Percentiles rank a stretch among this genome's conserved stretches.
Evolutionary conservation across 1,284 basidiomycete species (phyloP).

Genomic region (Hypsizygus ulmarius): DNA sequence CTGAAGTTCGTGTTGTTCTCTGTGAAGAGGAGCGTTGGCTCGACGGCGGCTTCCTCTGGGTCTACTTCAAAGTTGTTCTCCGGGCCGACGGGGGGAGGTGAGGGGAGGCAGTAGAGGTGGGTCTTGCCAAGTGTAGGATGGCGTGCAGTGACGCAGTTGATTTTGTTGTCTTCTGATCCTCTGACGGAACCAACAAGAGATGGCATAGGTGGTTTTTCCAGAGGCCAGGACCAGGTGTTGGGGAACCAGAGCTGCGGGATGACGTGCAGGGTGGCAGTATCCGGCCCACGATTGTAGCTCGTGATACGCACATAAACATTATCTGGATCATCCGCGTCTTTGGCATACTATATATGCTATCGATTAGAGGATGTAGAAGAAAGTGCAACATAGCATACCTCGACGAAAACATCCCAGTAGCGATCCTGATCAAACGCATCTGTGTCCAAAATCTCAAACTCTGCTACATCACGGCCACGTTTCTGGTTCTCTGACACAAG

Average conservation of each 20-base stretch:
- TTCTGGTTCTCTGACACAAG: conserved; percentile 84
- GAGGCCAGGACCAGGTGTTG: conserved; percentile 96
- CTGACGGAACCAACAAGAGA: conserved; percentile 55
- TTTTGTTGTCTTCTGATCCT: conserved; percentile 41
- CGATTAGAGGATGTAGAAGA: conserved; percentile 14
- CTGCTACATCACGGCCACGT: conserved; percentile 81
- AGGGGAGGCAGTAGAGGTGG: conserved; percentile 88
- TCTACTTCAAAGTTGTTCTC: conserved; percentile 58
- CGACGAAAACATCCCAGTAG: conserved; percentile 98
- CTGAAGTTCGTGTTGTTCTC: conserved; percentile 97
- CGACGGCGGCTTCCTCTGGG: conserved; percentile 63
- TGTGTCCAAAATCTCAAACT: conserved; percentile 94
- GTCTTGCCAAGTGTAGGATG: conserved; percentile 76
- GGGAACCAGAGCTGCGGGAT: conserved; percentile 96
- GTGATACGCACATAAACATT: conserved; percentile 93
- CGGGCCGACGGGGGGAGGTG: conserved; percentile 84
- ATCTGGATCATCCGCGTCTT: conserved; percentile 91
- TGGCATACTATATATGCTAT: conserved; percentile 76
- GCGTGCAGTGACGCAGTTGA: conserved; percentile 67
- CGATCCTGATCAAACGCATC: conserved; percentile 90
- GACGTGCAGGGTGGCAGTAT: conserved; percentile 92
- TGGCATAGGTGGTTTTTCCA: conserved; percentile 80
- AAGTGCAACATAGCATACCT: conserved; percentile 50
- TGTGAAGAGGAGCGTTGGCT: conserved; percentile 86
- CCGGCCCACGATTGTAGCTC: conserved; percentile 94